These are phyloP conservation scores for Endoconidiophora laricicola DNA, from an alignment of 2,329 filamentous ascomycete genomes.

Conservation along the genomic window DNA sequence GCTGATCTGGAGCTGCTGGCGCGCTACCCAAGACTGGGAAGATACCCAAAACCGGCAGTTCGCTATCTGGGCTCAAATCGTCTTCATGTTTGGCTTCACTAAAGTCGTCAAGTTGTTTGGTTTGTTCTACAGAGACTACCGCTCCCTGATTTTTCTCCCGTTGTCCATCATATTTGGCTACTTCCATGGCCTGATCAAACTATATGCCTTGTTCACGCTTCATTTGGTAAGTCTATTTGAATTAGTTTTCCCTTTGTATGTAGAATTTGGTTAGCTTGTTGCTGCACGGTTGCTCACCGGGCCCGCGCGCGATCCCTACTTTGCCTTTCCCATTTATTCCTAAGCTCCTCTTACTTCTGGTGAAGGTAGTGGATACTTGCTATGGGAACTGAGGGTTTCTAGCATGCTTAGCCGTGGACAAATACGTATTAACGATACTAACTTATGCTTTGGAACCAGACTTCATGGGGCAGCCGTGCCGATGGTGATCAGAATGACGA, in stretches of 20 bases:
- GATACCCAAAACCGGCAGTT: slow-evolving; percentile 30
- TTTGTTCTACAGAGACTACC: slow-evolving; percentile 69
- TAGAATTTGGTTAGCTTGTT: background rate
- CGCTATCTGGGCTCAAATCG: slow-evolving; percentile 43
- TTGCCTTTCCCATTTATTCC: background rate
- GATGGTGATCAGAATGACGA: slow-evolving; percentile 76
- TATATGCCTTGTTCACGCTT: slow-evolving; percentile 70
- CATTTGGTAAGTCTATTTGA: slow-evolving; percentile 49
- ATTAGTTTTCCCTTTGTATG: background rate
- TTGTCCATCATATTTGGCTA: slow-evolving; percentile 85
- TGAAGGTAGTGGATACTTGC: no score
- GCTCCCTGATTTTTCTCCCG: slow-evolving; percentile 63
- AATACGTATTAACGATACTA: no score
- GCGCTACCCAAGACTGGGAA: slow-evolving; percentile 48
- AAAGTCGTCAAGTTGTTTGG: slow-evolving; percentile 85
- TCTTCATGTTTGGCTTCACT: slow-evolving; percentile 66
- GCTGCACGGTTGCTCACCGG: background rate
- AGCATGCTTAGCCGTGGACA: no score
- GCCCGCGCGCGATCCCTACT: no score
- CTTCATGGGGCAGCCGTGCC: slow-evolving; percentile 86
- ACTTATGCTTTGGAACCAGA: slow-evolving; percentile 33
- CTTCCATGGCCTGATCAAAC: slow-evolving; percentile 81
- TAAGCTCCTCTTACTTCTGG: background rate
- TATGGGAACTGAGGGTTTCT: no score
- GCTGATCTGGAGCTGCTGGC: slow-evolving; percentile 51